Percentiles rank a stretch among this genome's conserved stretches.
Evolutionary conservation across 2,329 filamentous ascomycete species (phyloP).

Genomic region (Diaporthe capsici): DNA sequence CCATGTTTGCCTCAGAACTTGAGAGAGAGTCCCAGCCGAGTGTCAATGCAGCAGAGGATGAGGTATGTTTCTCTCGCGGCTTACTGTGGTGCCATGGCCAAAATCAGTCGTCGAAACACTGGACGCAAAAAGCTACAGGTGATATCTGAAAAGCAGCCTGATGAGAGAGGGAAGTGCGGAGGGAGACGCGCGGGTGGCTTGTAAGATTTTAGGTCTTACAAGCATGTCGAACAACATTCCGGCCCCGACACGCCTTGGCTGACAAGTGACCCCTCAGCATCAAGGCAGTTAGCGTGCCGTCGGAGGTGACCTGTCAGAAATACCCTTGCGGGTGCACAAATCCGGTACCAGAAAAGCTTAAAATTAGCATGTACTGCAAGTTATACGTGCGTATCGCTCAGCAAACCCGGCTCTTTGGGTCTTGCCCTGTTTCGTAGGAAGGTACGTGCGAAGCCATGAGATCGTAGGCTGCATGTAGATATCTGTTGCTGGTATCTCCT

Average conservation of each 20-base stretch:
- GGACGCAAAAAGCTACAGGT: background rate
- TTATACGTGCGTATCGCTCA: background rate
- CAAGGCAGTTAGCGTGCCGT: background rate
- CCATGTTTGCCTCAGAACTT: background rate
- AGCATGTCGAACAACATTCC: background rate
- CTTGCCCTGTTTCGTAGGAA: background rate
- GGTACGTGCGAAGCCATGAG: background rate
- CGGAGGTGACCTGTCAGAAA: constrained; percentile 11
- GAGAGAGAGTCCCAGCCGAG: background rate
- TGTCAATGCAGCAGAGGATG: background rate
- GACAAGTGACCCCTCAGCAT: constrained; percentile 3
- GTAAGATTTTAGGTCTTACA: background rate
- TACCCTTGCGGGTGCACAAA: background rate
- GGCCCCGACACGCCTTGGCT: background rate
- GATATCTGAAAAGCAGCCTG: background rate
- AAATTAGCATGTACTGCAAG: background rate
- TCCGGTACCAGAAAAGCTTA: background rate
- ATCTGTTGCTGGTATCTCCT: background rate
- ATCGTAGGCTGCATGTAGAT: background rate
- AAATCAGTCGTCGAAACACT: background rate
- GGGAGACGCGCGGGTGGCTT: background rate
- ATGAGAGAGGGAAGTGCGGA: background rate
- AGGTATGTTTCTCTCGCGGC: background rate
- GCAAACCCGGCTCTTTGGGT: background rate
- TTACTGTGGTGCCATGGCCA: background rate